Conservation (phyloP, 441 rosid species). For the Pelargonium cotyledonis region DNA sequence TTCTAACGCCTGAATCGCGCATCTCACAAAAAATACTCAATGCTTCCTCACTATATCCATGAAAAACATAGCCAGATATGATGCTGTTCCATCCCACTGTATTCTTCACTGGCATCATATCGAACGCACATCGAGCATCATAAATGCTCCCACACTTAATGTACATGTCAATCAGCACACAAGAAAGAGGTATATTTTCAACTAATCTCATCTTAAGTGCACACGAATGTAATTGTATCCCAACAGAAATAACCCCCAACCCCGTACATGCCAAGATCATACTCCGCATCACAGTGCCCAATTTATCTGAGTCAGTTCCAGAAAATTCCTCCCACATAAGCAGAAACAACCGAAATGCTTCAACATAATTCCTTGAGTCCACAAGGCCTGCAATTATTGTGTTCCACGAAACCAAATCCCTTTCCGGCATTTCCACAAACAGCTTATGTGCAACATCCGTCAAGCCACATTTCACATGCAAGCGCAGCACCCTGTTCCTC, state of each 20-base stretch:
- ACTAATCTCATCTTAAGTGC: slow-evolving; percentile 47
- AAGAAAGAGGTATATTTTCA: slow-evolving; percentile 52
- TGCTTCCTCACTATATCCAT: slow-evolving; percentile 81
- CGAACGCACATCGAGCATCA: slow-evolving; percentile 64
- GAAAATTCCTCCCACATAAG: slow-evolving; percentile 72
- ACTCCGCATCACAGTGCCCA: slow-evolving; percentile 28
- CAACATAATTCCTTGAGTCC: slow-evolving; percentile 48
- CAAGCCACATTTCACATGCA: slow-evolving; percentile 82
- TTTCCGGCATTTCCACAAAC: slow-evolving; percentile 74
- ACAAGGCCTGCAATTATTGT: slow-evolving; percentile 56
- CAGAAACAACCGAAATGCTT: slow-evolving; percentile 61
- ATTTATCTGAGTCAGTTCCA: slow-evolving; percentile 47
- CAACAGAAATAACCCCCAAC: slow-evolving; percentile 44
- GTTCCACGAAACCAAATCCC: slow-evolving; percentile 59
- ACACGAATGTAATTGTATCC: slow-evolving; percentile 69
- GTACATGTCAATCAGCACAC: slow-evolving; percentile 85
- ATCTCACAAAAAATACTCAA: slow-evolving; percentile 57
- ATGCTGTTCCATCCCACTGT: slow-evolving; percentile 82
- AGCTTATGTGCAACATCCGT: slow-evolving; percentile 55
- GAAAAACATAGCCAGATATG: slow-evolving; percentile 72
- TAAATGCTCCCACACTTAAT: slow-evolving; percentile 77
- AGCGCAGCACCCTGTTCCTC: slow-evolving; percentile 60
- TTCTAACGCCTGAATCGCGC: slow-evolving; percentile 57
- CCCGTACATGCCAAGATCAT: slow-evolving; percentile 71
- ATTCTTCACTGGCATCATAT: slow-evolving; percentile 66